Percentiles rank a stretch among this genome's conserved stretches.
phyloP scores from a whole-genome alignment of 75 land plant species.

The Pseudotsuga menziesii region DNA sequence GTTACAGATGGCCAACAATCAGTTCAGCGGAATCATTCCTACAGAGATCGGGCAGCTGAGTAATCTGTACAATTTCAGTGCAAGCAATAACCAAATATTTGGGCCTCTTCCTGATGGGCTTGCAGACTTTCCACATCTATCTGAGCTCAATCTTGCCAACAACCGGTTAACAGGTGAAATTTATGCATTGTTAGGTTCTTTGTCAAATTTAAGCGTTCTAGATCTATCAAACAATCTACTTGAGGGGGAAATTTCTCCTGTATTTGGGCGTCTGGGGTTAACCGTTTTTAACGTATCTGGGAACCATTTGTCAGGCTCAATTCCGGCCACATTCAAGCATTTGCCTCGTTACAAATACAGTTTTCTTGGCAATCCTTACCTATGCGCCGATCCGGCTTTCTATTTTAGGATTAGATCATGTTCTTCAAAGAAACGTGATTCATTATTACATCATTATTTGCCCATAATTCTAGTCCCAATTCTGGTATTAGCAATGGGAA shows the following conservation, averaged over 20 bases:
- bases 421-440: too few species aligned
- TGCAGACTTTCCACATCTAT: neutral
- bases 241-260: neutral
- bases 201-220: neutral
- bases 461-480: too few species aligned
- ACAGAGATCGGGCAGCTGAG: too few species aligned
- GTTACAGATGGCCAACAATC: too few species aligned
- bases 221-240: conserved; percentile 12
- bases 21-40: too few species aligned
- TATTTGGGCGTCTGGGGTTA: neutral
- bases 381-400: conserved; percentile 8
- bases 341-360: conserved; percentile 9
- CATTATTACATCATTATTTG: too few species aligned
- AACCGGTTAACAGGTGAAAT: conserved; percentile 54
- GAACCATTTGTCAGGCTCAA: conserved; percentile 22
- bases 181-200: conserved; percentile 31
- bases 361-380: conserved; percentile 12
- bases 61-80: neutral
- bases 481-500: too few species aligned
- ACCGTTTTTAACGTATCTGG: conserved; percentile 17
- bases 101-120: too few species aligned
- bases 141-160: conserved; percentile 20
- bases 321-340: conserved; percentile 21
- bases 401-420: too few species aligned
- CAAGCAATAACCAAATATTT: too few species aligned